phyloP scores from a whole-genome alignment of 345 rosid species.

The Bruguiera parviflora region DNA sequence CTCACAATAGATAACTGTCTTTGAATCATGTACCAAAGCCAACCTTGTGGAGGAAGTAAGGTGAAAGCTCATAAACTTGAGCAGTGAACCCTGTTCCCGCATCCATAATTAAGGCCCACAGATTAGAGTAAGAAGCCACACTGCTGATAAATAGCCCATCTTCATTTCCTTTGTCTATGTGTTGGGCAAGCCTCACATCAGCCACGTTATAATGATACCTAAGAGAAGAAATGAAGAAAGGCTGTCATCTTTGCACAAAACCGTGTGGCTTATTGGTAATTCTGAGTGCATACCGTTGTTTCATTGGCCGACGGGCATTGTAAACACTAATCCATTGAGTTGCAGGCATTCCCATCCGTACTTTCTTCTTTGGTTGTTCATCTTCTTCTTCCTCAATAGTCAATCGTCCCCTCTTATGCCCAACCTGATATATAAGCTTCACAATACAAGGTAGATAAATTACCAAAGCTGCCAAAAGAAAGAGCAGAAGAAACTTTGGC shows the following conservation, averaged over 20 bases:
- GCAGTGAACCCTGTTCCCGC: conserved; percentile 81
- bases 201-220: conserved; percentile 97
- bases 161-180: conserved; percentile 82
- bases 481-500: not conserved
- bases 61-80: conserved; percentile 85
- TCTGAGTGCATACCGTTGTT: conserved; percentile 58
- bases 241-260: conserved; percentile 4
- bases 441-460: conserved; percentile 27
- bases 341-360: conserved; percentile 98
- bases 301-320: conserved; percentile 96
- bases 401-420: conserved; percentile 90
- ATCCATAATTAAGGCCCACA: conserved; percentile 98
- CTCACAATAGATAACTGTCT: conserved; percentile 3
- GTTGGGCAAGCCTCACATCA: conserved; percentile 69
- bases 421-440: conserved; percentile 90
- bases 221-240: conserved; percentile 23
- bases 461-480: conserved; percentile 8
- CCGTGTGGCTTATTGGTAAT: conserved; percentile 13
- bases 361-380: conserved; percentile 89
- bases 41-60: conserved; percentile 86
- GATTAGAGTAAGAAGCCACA: conserved; percentile 82
- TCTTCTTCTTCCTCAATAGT: conserved; percentile 88
- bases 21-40: conserved; percentile 12
- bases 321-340: conserved; percentile 97
- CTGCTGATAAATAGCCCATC: conserved; percentile 90